Evolutionary conservation across 2,329 filamentous ascomycete genomes (phyloP), one percentile per base, ranked within the genome.

Genomic region (Xylariaceae sp.): DNA sequence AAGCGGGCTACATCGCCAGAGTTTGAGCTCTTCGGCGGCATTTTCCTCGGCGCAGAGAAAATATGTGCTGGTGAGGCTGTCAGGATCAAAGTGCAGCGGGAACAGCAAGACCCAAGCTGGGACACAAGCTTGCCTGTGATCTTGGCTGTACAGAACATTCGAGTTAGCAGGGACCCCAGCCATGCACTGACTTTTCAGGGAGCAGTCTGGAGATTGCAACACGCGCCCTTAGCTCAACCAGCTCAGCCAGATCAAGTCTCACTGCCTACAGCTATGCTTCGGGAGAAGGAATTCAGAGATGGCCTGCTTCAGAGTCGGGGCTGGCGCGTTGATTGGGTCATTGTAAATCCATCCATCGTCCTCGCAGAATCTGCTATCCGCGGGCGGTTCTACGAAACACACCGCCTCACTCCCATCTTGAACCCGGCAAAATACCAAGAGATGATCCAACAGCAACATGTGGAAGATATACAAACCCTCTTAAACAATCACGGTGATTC

Each of bases 331-430:
- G 62, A 63, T 38, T 75, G 72, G 72, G 52, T 63, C 12, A 57
- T 56, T 1, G 43, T 67, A 1, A 56, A 62, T 43, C 50, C 50
- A 22, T 60, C 64, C 38, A 60, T 61, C 31, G 55, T 61, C 6
- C 67, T 69, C 45, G 50, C 47, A 31, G 79, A 82, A 60, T 62
- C 64, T 13, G 70, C 71, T 18, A 71, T 83, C 46, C 71, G 73
- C 51, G 81, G 81, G 46, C 72, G 81, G n/a, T 83, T 83, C 67
- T 83, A 84, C 67, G 76, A 80, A 14, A 78, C 77, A n/a, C 68
- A 75, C 51, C 71, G 74, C 52, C 70, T 84, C 34, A 76, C 81
- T 66, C 73, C 73, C 14, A 73, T 82, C 49, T 67, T 82, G 48
- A 71, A 78, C 39, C 69, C 70, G 10, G 62, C 60, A 1, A 66